Percentiles rank a stretch among this genome's conserved stretches.
These are phyloP conservation scores for Irpex sp. DNA, from an alignment of 1,284 basidiomycete species.

Conservation along the genomic window DNA sequence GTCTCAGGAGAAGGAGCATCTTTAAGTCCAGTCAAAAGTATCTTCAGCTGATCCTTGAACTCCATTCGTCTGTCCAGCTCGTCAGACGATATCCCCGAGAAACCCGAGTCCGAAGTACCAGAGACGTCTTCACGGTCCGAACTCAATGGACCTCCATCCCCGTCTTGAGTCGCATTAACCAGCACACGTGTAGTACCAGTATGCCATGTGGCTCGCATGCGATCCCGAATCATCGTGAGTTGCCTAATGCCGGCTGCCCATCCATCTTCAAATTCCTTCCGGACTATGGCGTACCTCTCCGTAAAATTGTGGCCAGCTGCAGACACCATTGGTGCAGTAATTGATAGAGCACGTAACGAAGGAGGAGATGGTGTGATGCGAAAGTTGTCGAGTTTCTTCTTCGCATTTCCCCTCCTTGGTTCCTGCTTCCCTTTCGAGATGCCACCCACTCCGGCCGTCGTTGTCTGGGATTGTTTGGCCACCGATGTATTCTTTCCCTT, in stretches of 20 bases:
- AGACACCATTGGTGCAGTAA: conserved; percentile 29
- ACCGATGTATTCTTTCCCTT: neutral
- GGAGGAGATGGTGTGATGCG: conserved; percentile 42
- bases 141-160: too few relatives aligned
- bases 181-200: conserved; percentile 44
- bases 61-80: neutral
- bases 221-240: conserved; percentile 37
- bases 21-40: conserved; percentile 44
- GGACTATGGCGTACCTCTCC: conserved; percentile 32
- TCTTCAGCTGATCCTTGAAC: conserved; percentile 10
- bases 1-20: conserved; percentile 34
- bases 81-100: neutral
- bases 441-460: neutral
- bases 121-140: neutral
- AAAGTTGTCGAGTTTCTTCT: conserved; percentile 17
- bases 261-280: conserved; percentile 51
- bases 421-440: neutral
- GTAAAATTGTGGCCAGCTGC: conserved; percentile 24
- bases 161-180: conserved; percentile 17
- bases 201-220: conserved; percentile 42
- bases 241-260: conserved; percentile 55
- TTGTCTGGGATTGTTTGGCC: neutral
- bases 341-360: conserved; percentile 35
- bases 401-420: conserved; percentile 7
- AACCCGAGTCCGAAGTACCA: neutral